phyloP scores from a whole-genome alignment of 2,329 filamentous ascomycete genomes.

The Phialophora tarda region DNA sequence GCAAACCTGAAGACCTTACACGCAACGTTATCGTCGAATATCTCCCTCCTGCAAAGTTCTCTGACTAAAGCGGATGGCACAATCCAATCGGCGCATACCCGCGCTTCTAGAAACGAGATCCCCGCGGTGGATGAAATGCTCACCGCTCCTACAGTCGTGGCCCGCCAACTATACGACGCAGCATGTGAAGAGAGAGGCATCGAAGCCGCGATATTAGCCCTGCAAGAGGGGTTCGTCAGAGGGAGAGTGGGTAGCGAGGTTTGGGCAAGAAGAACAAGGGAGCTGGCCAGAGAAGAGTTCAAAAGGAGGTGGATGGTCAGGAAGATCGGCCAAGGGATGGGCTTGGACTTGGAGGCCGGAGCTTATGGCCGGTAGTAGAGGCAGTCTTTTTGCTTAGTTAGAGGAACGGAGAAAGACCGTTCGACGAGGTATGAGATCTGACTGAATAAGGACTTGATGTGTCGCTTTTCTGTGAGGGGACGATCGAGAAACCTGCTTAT shows the following conservation, averaged over 20 bases:
- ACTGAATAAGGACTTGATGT: background rate
- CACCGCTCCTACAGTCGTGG: conserved; percentile 91
- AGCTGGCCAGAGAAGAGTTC: conserved; percentile 56
- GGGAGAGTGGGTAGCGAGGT: conserved; percentile 54
- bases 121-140: conserved; percentile 88
- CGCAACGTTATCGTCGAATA: conserved; percentile 74
- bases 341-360: conserved; percentile 43
- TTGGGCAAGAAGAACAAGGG: conserved; percentile 55
- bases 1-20: conserved; percentile 73
- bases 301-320: conserved; percentile 53
- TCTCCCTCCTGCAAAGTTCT: conserved; percentile 75
- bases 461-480: background rate
- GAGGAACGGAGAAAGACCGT: background rate
- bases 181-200: conserved; percentile 88
- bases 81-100: conserved; percentile 72
- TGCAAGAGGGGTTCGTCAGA: conserved; percentile 53
- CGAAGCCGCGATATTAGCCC: conserved; percentile 79
- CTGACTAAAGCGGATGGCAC: conserved; percentile 79
- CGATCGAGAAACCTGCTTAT: background rate
- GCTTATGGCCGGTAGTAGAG: background rate
- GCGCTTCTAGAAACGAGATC: conserved; percentile 57
- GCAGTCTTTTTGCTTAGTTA: background rate
- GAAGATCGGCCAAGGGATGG: conserved; percentile 55
- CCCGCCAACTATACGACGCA: conserved; percentile 86
- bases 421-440: background rate